Evolutionary conservation across 352 stramenopile species (phyloP), one percentile per base, ranked within the genome.

Genomic region (Bremia lactucae): DNA sequence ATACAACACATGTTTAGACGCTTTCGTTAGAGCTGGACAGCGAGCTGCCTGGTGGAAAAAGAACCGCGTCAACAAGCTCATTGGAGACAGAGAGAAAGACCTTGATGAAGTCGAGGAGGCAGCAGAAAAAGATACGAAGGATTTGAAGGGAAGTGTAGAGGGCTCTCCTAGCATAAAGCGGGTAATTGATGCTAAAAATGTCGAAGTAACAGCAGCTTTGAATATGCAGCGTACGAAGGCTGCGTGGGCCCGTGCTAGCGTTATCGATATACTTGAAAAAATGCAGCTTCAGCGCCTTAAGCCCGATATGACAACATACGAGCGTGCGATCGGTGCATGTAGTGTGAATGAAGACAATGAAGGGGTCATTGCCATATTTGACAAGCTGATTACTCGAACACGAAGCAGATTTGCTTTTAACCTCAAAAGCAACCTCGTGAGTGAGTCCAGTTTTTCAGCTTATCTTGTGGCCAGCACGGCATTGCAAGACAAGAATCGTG

Each of bases 1-100:
- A 11, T 89, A 72, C 46, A 80, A 87, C 31, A 73, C 58, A 13
- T 51, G 72, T 4, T 25, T 89, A 2, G 68, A 68, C 48, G 61
- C 71, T 29, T 71, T 85, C 28, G 52, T 69, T 15, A 58, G 44
- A 55, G 43, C 55, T 22, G 39, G 35, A 23, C 34, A 46, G 18
- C 46, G 45, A 22, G 48, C 46, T 29, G 24, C 49, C 36, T 46
- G 55, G 52, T 46, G 55, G 34, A 46, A 47, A 46, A 43, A 60
- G 16, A 59, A 64, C 1, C 39, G 38, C 28, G 31, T 22, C 1
- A 36, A 54, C 21, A 29, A 67, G 0, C 43, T 49, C 5, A 50
- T 65, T 6, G n/a, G 4, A 25, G 37, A 51, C 33, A 42, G 35
- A 2, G 36, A 55, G n/a, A 23, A 46, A 10, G 41, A 51, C 40